Percentiles rank a stretch among this genome's conserved stretches.
phyloP scores from a whole-genome alignment of 1,284 basidiomycete genomes.

The Fomitopsis palustris region DNA sequence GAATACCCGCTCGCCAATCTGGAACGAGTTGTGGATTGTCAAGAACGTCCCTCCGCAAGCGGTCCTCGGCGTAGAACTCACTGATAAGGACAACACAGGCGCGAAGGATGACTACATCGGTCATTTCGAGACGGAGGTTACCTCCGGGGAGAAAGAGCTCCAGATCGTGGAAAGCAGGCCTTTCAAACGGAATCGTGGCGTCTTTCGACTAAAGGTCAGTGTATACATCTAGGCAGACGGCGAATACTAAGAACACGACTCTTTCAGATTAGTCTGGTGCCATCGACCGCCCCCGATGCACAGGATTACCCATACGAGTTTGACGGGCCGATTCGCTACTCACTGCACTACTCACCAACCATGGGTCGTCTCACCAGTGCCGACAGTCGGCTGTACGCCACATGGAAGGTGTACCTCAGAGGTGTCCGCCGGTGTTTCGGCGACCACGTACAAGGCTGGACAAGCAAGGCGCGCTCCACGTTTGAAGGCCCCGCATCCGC shows the following conservation, averaged over 20 bases:
- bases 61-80: conserved; percentile 49
- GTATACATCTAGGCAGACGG: neutral
- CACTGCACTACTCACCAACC: conserved; percentile 63
- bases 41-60: conserved; percentile 66
- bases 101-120: conserved; percentile 64
- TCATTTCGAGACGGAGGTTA: conserved; percentile 49
- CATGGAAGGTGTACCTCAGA: conserved; percentile 73
- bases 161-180: conserved; percentile 49
- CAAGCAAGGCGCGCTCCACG: conserved; percentile 66
- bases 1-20: conserved; percentile 58
- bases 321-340: conserved; percentile 69
- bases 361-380: conserved; percentile 59
- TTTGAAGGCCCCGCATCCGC: conserved; percentile 60
- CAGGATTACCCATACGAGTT: conserved; percentile 53
- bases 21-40: conserved; percentile 71
- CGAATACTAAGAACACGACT: too few relatives aligned
- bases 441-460: conserved; percentile 61
- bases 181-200: conserved; percentile 47
- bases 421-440: conserved; percentile 59
- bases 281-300: conserved; percentile 34
- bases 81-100: conserved; percentile 63
- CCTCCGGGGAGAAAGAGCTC: conserved; percentile 55
- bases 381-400: conserved; percentile 67
- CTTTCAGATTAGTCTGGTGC: conserved; percentile 38
- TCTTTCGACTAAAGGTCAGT: conserved; percentile 65